These are phyloP conservation scores for Aspergillus sp. DNA, from an alignment of 2,329 filamentous ascomycete genomes.

Conservation along the genomic window DNA sequence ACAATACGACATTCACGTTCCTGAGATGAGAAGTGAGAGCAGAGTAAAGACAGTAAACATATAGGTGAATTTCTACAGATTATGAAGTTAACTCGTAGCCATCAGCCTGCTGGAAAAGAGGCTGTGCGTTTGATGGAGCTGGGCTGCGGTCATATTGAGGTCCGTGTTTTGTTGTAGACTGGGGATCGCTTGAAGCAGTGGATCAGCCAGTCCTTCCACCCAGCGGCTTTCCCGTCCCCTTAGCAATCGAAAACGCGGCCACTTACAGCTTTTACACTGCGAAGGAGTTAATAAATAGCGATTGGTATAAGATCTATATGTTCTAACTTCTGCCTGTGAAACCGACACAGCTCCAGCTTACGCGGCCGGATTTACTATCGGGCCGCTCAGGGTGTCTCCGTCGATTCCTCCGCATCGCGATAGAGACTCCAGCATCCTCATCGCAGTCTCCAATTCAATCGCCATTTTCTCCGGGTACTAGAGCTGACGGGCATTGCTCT, in stretches of 20 bases:
- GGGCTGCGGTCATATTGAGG: not conserved
- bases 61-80: not conserved
- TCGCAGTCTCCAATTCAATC: slow-evolving; percentile 9
- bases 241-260: not conserved
- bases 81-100: not conserved
- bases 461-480: slow-evolving; percentile 3
- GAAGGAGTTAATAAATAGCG: not conserved
- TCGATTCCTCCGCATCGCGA: slow-evolving; percentile 26
- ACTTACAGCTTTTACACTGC: not conserved
- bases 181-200: not conserved
- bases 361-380: slow-evolving; percentile 34
- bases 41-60: not conserved
- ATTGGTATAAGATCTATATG: not conserved
- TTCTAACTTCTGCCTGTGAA: not conserved
- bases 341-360: slow-evolving; percentile 9
- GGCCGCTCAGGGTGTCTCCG: slow-evolving; percentile 31
- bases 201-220: not conserved
- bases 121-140: too few relatives aligned
- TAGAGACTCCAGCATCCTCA: slow-evolving; percentile 2
- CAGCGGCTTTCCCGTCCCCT: not conserved
- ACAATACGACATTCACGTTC: not conserved
- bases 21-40: not conserved
- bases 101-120: too few relatives aligned
- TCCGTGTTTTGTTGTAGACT: not conserved
- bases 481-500: slow-evolving; percentile 17